Evolutionary conservation across 306 rosid species (phyloP), one percentile per base, ranked within the genome.

Genomic region (Rosa lucieae): DNA sequence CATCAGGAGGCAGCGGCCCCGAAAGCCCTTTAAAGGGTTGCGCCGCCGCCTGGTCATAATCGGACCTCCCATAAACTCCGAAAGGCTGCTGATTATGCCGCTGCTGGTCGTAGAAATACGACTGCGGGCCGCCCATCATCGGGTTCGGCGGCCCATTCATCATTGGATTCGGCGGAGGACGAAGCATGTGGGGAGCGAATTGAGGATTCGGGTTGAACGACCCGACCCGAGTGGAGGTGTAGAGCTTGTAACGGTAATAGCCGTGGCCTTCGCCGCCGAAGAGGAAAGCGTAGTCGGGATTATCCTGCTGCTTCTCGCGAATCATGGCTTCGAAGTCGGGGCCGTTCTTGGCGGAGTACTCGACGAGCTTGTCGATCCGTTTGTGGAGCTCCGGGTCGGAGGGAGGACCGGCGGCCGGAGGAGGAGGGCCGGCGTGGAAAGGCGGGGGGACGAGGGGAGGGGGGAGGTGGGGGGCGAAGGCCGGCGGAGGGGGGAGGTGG

Each of bases 241-340:
- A 93, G 73, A 91, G 92, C 90, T 88, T 90, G 85, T 91, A 91
- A 9, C 97, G 89, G 67, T 95, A 95, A 68, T 93, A 93, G 72
- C 86, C 81, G 47, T 95, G 90, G 71, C 99, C 99, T 43, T 95
- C 98, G 85, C 97, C 99, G 37, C 99, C 98, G 85, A 95, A 91
- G 65, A 95, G 95, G 84, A 95, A 93, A 69, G 92, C 84, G 77
- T 93, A 95, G 4, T 93, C 92, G 43, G 99, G 99, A 85, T 93
- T 95, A 58, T 95, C 99, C 65, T 90, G 86, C 78, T 95, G 98
- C 73, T 95, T 95, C 59, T 95, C 98, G 61, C 99, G 89, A 73
- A 95, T 91, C 98, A 91, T 95, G 75, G 93, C 93, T 82, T 93
- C 99, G 85, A 95, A 95, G 69, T 93, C 98, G 10, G 98, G 99